Conservation (phyloP, 225 moss, liverwort and hornwort genomes). For the Polytrichum formosum region DNA sequence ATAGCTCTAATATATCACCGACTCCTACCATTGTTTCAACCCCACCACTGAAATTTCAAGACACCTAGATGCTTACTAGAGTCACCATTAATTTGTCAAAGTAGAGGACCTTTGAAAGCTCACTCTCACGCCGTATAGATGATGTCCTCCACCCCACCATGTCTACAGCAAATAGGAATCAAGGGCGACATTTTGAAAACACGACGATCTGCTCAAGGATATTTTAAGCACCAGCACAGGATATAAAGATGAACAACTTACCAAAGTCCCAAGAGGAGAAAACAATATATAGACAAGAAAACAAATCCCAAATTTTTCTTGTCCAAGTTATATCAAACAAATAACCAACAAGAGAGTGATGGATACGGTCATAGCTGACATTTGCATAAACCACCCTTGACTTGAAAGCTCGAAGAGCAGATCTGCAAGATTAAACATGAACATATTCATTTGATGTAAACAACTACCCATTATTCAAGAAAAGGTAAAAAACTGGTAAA, state of each 20-base stretch:
- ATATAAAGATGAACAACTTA: too few relatives aligned
- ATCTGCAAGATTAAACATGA: constrained; percentile 44
- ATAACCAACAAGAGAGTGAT: neutral
- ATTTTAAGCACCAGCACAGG: too few relatives aligned
- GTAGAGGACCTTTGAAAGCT: constrained; percentile 67
- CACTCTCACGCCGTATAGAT: constrained; percentile 75
- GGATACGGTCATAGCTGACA: constrained; percentile 92
- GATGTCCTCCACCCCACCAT: constrained; percentile 95
- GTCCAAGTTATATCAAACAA: too few relatives aligned
- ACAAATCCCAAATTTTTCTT: too few relatives aligned
- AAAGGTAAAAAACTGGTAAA: too few relatives aligned
- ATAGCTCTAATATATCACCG: too few relatives aligned
- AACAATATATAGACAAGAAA: too few relatives aligned
- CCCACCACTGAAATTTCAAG: too few relatives aligned
- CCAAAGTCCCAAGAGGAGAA: too few relatives aligned
- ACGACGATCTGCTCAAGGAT: too few relatives aligned
- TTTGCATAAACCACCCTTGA: constrained; percentile 77
- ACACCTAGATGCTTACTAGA: neutral
- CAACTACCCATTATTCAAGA: too few relatives aligned
- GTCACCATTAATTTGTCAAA: neutral
- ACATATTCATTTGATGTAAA: neutral
- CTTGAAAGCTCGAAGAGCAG: constrained; percentile 83
- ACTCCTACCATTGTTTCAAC: too few relatives aligned
- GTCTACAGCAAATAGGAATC: constrained; percentile 35
- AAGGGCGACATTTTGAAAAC: constrained; percentile 13